Evolutionary conservation across 306 rosid species (phyloP).

Genomic region (Medicago lupulina): DNA sequence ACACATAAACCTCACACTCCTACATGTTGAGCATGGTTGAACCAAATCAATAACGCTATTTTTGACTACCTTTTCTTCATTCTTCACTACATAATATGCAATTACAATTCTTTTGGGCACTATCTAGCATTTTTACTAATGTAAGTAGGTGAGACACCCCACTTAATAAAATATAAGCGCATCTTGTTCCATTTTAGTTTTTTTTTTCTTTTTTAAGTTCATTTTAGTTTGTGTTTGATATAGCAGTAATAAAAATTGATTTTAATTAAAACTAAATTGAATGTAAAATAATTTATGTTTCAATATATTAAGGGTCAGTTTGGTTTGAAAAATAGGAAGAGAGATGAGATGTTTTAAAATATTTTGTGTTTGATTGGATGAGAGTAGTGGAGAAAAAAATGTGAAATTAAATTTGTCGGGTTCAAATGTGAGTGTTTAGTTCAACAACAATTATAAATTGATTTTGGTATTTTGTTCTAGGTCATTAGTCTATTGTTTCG

Average conservation of each 20-base stretch:
- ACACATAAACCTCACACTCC: slow-evolving; percentile 40
- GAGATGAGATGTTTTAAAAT: neutral
- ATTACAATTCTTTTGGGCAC: slow-evolving; percentile 18
- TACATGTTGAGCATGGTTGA: slow-evolving; percentile 42
- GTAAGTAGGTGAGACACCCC: neutral
- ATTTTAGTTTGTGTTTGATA: too few relatives aligned
- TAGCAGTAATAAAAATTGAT: too few relatives aligned
- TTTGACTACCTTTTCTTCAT: slow-evolving; percentile 23
- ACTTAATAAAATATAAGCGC: neutral
- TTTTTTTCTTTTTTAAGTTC: too few relatives aligned
- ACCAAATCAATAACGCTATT: slow-evolving; percentile 40
- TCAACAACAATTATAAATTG: too few relatives aligned
- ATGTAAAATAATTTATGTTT: too few relatives aligned
- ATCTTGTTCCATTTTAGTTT: neutral
- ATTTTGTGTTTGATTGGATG: too few relatives aligned
- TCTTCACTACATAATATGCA: slow-evolving; percentile 23
- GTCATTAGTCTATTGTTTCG: neutral
- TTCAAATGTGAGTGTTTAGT: too few relatives aligned
- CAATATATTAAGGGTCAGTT: neutral
- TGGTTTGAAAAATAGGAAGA: neutral
- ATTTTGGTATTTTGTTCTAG: too few relatives aligned
- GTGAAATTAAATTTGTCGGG: too few relatives aligned
- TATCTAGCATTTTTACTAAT: neutral
- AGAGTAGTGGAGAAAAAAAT: too few relatives aligned
- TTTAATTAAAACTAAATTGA: too few relatives aligned